Evolutionary conservation across 2,329 filamentous ascomycete species (phyloP).

Genomic region (Aspergillus fumigatus): DNA sequence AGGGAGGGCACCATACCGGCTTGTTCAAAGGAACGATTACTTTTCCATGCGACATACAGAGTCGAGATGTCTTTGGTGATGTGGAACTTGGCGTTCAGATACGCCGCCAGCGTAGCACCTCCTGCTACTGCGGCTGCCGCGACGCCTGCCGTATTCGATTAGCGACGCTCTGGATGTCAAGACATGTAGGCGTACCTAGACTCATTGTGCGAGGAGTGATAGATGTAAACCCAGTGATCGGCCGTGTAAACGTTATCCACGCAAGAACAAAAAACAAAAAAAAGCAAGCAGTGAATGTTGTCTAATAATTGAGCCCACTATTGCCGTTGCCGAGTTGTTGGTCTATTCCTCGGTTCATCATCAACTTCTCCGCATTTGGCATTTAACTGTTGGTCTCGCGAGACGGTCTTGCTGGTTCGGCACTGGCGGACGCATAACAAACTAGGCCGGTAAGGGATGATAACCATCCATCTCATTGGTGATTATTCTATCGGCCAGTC

Average conservation of each 20-base stretch:
- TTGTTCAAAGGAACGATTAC: conserved; percentile 44
- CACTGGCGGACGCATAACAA: background rate
- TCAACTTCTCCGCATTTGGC: background rate
- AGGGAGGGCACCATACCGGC: conserved; percentile 40
- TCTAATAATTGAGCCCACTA: background rate
- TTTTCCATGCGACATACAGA: conserved; percentile 43
- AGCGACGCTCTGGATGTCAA: background rate
- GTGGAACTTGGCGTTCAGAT: conserved; percentile 62
- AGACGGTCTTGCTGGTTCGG: background rate
- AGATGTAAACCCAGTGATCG: background rate
- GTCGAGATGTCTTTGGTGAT: conserved; percentile 56
- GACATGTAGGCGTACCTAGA: background rate
- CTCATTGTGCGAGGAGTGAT: background rate
- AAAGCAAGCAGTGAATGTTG: background rate
- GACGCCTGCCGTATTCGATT: conserved; percentile 10
- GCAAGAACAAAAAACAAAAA: background rate
- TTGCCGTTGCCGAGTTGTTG: background rate
- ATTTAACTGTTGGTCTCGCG: background rate
- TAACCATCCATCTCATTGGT: background rate
- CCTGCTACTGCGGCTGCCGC: conserved; percentile 24
- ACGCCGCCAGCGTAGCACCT: conserved; percentile 26
- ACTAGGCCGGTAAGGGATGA: background rate
- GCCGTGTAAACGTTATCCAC: background rate
- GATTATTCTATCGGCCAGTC: background rate
- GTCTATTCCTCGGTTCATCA: background rate